phyloP scores from a whole-genome alignment of 352 stramenopile species.

The Pythium phragmitis region DNA sequence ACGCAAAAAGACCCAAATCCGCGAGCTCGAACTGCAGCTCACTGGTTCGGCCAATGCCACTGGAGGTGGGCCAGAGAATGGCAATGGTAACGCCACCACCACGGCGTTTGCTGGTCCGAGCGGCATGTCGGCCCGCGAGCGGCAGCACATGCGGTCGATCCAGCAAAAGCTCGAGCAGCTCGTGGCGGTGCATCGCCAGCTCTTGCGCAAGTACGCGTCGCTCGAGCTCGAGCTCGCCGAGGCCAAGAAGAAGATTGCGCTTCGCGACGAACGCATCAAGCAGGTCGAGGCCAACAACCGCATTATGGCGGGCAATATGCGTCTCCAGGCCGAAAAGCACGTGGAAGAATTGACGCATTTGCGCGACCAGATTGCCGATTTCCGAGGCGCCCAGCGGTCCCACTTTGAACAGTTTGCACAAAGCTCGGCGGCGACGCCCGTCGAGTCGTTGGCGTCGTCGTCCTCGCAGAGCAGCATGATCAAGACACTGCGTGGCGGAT shows the following conservation, averaged over 20 bases:
- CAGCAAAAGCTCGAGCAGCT: constrained; percentile 91
- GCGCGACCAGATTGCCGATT: constrained; percentile 83
- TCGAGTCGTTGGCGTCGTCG: constrained; percentile 35
- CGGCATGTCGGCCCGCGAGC: constrained; percentile 76
- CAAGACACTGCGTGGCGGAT: constrained; percentile 68
- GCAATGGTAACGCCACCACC: background rate
- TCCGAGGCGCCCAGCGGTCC: constrained; percentile 71
- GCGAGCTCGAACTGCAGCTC: constrained; percentile 58
- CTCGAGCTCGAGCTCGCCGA: constrained; percentile 87
- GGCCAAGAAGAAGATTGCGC: constrained; percentile 85
- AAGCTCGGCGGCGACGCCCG: constrained; percentile 32
- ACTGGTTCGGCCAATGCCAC: constrained; percentile 30
- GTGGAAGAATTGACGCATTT: constrained; percentile 86
- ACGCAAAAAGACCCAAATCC: constrained; percentile 60
- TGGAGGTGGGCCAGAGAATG: constrained; percentile 3
- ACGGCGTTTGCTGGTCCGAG: constrained; percentile 32
- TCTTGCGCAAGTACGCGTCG: constrained; percentile 90
- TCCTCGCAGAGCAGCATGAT: constrained; percentile 35
- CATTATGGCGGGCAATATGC: constrained; percentile 88
- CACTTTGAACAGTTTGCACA: constrained; percentile 75
- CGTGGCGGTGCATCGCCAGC: constrained; percentile 86
- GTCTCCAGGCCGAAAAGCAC: constrained; percentile 85
- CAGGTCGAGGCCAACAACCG: constrained; percentile 87
- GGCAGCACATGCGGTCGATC: constrained; percentile 87
- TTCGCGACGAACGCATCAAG: constrained; percentile 90